A percentile compares a stretch with the other conserved stretches of the same genome.
phyloP scores from a whole-genome alignment of 169 alveolate genomes.

The Hepatocystis sp. region DNA sequence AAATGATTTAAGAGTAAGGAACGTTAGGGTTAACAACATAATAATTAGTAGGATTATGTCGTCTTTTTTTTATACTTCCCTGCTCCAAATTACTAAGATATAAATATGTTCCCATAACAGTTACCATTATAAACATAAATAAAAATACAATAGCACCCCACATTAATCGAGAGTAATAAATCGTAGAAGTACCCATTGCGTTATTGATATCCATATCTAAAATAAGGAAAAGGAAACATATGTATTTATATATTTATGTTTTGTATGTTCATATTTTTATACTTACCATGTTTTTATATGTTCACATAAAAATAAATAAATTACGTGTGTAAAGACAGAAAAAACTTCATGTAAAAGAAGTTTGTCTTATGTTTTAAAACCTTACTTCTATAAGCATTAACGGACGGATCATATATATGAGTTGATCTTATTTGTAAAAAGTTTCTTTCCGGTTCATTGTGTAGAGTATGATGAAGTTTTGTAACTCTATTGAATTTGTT shows the following conservation, averaged over 20 bases:
- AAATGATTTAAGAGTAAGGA: constrained; percentile 3
- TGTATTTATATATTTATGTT: not conserved
- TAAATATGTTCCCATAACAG: constrained; percentile 46
- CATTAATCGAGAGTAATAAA: constrained; percentile 62
- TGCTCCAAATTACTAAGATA: constrained; percentile 37
- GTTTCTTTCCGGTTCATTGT: constrained; percentile 20
- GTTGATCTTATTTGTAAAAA: constrained; percentile 32
- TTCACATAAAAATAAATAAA: no score
- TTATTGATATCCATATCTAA: not conserved
- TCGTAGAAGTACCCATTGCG: constrained; percentile 62
- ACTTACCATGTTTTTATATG: no score
- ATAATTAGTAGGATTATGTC: constrained; percentile 20
- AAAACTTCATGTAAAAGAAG: no score
- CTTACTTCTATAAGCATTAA: constrained; percentile 42
- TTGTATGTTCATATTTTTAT: no score
- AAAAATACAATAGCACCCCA: constrained; percentile 65
- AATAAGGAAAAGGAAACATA: not conserved
- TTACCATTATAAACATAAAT: constrained; percentile 44
- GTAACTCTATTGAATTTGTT: constrained; percentile 5
- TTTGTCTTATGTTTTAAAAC: no score
- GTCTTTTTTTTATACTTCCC: constrained; percentile 6
- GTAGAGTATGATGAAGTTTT: constrained; percentile 4
- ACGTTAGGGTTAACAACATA: constrained; percentile 29
- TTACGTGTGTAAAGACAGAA: no score
- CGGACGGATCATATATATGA: constrained; percentile 46